Base-by-base conservation (phyloP, 1,284 basidiomycete genomes). In the Malassezia restricta region DNA sequence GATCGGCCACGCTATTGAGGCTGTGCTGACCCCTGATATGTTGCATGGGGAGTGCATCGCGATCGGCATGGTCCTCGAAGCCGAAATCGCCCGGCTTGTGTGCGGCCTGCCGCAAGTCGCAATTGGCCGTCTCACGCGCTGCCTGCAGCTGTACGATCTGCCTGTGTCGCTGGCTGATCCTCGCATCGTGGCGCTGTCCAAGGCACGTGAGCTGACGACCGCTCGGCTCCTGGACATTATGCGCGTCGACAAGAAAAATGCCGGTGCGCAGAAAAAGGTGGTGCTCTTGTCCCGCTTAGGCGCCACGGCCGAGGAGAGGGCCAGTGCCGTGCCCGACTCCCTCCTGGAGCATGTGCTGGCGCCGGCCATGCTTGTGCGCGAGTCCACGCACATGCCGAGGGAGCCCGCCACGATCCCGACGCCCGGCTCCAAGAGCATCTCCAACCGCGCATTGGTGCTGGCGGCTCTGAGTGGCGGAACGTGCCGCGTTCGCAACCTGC, bases 181-280 rank as follows among this genome's bases (percentile, higher is more conserved):
- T 31, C 60, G 68, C 28, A 61, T 73, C 45, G 60, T 60, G 67
- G 77, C 40, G 83, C 85, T 58, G 84, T 86, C 60, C 82, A 86
- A 5, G 75, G 79, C 85, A 8, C 65, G 71, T 45, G 76, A 80
- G 48, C 81, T 96, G 54, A 83, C 83, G 12, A 83, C 90, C 47
- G 83, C 87, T 55, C 80, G 82, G 17, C 78, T 99, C 12, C 79
- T 98, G 41, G 89, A 96, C 74, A 86, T 95, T 71, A 82, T 82
- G 81, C 81, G 80, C 59, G 83, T 98, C 57, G 92, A 99, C 80
- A 98, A 99, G 80, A 98, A 99, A 80, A 98, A 98, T 74, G 84
- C 83, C 52, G 92, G 50, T 68, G 80, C 51, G 38, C 82, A 84
- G 65, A 95, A 94, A 78, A 95, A 94, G 77, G 82, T 98, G 57